A percentile compares a stretch with the other conserved stretches of the same genome.
phyloP scores from a whole-genome alignment of 768 basidiomycete genomes.

The Tylopilus sp. region DNA sequence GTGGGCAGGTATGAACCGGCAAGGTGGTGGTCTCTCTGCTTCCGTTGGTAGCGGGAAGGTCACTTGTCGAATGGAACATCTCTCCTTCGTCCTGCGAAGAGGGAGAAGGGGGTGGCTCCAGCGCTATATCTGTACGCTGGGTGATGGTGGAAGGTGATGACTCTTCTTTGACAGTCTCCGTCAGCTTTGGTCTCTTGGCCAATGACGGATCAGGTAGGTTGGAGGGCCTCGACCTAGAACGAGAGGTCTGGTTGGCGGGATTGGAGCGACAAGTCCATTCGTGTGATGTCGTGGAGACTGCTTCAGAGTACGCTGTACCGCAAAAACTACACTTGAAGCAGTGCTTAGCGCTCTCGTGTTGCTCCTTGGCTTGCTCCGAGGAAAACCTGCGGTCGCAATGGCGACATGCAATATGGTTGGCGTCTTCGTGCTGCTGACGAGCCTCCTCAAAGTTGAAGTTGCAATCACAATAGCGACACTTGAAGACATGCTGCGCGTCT shows the following conservation, averaged over 20 bases:
- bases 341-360: no score
- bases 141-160: background rate
- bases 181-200: background rate
- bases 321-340: slow-evolving; percentile 12
- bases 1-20: background rate
- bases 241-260: background rate
- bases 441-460: background rate
- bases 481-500: slow-evolving; percentile 3
- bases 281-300: background rate
- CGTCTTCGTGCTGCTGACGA: background rate
- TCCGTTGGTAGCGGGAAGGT: background rate
- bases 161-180: background rate
- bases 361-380: no score
- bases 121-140: background rate
- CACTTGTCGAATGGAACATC: slow-evolving; percentile 2
- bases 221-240: background rate
- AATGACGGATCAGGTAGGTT: background rate
- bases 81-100: slow-evolving; percentile 11
- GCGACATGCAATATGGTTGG: no score
- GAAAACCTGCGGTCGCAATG: no score
- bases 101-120: background rate
- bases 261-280: slow-evolving; percentile 1
- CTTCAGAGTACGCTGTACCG: background rate
- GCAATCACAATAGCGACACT: background rate
- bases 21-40: background rate